phyloP scores from a whole-genome alignment of 495 filamentous ascomycete genomes.

The Alectoria sarmentosa region DNA sequence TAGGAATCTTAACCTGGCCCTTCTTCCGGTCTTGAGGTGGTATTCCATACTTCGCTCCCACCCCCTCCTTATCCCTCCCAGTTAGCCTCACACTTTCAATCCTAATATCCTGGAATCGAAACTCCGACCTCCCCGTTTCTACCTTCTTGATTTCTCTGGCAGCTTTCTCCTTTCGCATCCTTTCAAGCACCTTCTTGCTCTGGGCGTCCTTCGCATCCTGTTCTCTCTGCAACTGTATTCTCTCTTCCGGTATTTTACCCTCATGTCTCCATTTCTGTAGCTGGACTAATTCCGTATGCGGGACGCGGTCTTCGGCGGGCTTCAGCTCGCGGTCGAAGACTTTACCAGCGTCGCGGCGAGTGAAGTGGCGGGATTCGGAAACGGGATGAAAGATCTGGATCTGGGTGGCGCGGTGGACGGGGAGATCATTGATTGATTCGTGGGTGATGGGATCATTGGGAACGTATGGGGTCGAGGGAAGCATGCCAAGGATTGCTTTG shows the following conservation, averaged over 20 bases:
- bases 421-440: constrained; percentile 88
- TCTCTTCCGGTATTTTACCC: constrained; percentile 32
- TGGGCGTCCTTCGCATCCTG: constrained; percentile 40
- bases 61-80: constrained; percentile 48
- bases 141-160: constrained; percentile 38
- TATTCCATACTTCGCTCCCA: constrained; percentile 62
- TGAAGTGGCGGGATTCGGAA: constrained; percentile 85
- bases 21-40: constrained; percentile 65
- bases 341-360: constrained; percentile 78
- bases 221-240: constrained; percentile 35
- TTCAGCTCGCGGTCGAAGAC: constrained; percentile 70
- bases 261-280: constrained; percentile 30
- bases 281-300: constrained; percentile 75
- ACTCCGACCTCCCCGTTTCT: constrained; percentile 64
- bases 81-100: constrained; percentile 52
- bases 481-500: constrained; percentile 69
- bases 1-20: constrained; percentile 67
- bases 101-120: constrained; percentile 64
- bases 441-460: constrained; percentile 39
- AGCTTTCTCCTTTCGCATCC: constrained; percentile 34
- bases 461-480: constrained; percentile 51
- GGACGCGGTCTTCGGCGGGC: constrained; percentile 78
- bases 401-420: constrained; percentile 68
- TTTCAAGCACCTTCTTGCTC: constrained; percentile 33
- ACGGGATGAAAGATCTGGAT: constrained; percentile 85